These are phyloP conservation scores for Russula sp. DNA, from an alignment of 768 basidiomycete species.

Conservation along the genomic window DNA sequence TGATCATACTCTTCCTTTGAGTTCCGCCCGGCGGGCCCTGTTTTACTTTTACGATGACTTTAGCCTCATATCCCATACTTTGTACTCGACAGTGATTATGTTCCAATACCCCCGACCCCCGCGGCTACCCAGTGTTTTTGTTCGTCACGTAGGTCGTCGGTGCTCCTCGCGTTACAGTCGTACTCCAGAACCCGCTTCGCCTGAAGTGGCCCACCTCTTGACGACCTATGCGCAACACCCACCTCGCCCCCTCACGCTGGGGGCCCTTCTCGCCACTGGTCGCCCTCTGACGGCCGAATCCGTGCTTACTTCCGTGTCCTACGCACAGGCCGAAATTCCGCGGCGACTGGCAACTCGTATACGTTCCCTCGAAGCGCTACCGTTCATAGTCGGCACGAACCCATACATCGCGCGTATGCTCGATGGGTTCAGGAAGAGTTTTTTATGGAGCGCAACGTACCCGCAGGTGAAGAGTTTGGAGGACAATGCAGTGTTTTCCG, in stretches of 20 bases:
- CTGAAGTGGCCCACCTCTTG: conserved; percentile 52
- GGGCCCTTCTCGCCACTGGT: conserved; percentile 67
- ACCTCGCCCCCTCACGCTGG: conserved; percentile 64
- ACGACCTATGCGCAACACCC: conserved; percentile 55
- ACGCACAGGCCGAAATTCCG: conserved; percentile 70
- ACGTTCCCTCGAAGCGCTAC: conserved; percentile 64
- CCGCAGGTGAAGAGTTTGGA: conserved; percentile 55
- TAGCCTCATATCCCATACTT: neutral
- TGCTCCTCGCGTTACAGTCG: conserved; percentile 23
- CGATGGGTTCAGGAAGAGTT: conserved; percentile 60
- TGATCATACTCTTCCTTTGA: neutral
- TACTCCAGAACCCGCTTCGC: conserved; percentile 42
- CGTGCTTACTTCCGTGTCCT: conserved; percentile 64
- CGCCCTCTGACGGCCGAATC: conserved; percentile 65
- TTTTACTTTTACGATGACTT: neutral
- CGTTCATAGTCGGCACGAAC: conserved; percentile 86
- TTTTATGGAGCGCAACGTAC: conserved; percentile 60
- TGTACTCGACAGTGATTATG: neutral
- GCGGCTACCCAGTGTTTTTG: neutral
- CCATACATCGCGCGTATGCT: conserved; percentile 74
- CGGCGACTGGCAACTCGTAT: conserved; percentile 68
- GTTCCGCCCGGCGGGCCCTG: conserved; percentile 1
- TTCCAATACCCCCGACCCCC: neutral
- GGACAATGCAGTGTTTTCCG: conserved; percentile 63
- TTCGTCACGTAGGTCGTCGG: neutral